phyloP scores from a whole-genome alignment of 2,329 filamentous ascomycete species.

The Ilyonectria destructans region DNA sequence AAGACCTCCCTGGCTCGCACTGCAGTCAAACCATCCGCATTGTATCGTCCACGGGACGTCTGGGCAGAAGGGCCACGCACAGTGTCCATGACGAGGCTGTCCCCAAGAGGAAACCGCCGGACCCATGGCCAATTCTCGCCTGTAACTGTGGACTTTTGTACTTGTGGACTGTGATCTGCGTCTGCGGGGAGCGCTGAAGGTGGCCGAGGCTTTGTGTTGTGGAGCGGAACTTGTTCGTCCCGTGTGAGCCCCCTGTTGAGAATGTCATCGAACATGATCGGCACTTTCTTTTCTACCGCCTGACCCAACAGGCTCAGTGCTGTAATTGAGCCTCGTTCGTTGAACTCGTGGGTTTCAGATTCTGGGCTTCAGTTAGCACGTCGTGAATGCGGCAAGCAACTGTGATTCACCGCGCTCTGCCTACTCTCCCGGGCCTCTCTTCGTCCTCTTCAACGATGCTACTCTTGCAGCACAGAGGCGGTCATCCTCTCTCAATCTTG shows the following conservation, averaged over 20 bases:
- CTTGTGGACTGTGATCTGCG: no score
- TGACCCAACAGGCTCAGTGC: neutral
- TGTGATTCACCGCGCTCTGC: constrained; percentile 1
- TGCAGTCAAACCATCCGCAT: no score
- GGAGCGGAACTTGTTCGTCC: neutral
- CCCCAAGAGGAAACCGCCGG: no score
- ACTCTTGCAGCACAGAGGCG: neutral
- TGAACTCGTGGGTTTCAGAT: neutral
- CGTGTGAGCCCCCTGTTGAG: constrained; percentile 1
- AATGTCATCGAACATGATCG: neutral
- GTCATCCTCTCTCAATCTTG: neutral
- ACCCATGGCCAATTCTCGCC: no score
- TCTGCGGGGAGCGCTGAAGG: neutral
- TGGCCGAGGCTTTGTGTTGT: neutral
- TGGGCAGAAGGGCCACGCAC: no score
- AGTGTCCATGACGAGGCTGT: no score
- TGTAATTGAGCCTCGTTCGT: neutral
- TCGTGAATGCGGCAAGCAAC: neutral
- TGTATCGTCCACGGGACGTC: no score
- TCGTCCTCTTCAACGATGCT: neutral
- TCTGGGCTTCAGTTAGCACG: neutral
- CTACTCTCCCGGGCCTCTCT: neutral
- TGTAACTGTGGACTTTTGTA: no score
- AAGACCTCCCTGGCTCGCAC: no score
- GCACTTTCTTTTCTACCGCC: neutral